Conservation (phyloP, 306 rosid species). For the Begonia fuchsioides region DNA sequence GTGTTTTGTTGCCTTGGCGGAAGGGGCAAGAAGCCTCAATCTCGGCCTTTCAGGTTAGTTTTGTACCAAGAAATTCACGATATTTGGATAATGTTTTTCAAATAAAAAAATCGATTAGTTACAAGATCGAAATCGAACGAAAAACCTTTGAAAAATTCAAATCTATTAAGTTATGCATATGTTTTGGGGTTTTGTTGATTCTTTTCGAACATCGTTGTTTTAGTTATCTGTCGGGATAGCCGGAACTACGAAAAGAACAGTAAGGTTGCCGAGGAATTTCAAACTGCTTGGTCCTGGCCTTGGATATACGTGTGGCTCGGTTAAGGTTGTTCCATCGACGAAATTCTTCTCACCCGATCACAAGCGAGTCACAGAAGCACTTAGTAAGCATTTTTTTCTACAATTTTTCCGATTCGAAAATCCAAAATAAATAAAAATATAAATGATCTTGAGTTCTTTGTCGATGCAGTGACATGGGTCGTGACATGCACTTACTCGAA, state of each 20-base stretch:
- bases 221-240: conserved; percentile 30
- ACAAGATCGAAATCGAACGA: no score
- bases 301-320: conserved; percentile 66
- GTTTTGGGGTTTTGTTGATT: no score
- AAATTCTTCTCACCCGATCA: conserved; percentile 40
- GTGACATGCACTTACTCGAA: no score
- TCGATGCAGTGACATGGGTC: no score
- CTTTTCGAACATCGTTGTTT: no score
- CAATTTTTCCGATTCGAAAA: no score
- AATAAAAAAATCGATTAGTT: no score
- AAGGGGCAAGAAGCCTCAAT: conserved; percentile 41
- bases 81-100: no score
- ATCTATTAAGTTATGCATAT: no score
- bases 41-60: conserved; percentile 51
- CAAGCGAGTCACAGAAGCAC: conserved; percentile 43
- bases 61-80: conserved; percentile 1
- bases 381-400: conserved; percentile 32
- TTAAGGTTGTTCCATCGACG: conserved; percentile 41
- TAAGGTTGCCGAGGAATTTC: conserved; percentile 48
- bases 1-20: conserved; percentile 50
- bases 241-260: conserved; percentile 68
- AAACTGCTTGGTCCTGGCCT: conserved; percentile 58
- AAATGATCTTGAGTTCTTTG: no score
- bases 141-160: no score
- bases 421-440: no score